phyloP scores from a whole-genome alignment of 495 filamentous ascomycete species.

The Aspergillus nidulans region DNA sequence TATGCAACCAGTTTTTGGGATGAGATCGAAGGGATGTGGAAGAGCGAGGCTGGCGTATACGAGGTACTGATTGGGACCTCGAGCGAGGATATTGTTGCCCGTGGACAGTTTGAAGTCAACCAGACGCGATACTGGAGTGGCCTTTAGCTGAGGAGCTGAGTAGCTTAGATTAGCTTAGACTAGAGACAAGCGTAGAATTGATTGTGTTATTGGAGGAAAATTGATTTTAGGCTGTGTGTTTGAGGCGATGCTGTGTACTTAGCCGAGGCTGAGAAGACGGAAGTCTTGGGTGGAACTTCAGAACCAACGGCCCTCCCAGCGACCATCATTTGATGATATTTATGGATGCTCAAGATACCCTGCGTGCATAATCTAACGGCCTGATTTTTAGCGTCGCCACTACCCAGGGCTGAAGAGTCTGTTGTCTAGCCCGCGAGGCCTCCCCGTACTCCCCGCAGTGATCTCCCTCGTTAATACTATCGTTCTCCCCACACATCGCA shows the following conservation, averaged over 20 bases:
- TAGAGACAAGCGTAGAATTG: not conserved
- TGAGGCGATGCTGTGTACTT: not conserved
- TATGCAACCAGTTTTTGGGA: slow-evolving; percentile 72
- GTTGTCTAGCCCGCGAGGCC: not conserved
- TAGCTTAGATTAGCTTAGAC: not conserved
- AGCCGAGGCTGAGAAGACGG: not conserved
- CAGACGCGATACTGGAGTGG: slow-evolving; percentile 32
- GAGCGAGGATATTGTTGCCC: slow-evolving; percentile 31
- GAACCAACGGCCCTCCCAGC: not conserved
- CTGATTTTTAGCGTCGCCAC: not conserved
- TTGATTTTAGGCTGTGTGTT: not conserved
- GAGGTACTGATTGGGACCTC: slow-evolving; percentile 55
- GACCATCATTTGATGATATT: not conserved
- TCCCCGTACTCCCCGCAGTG: slow-evolving; percentile 3
- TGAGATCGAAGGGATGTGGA: slow-evolving; percentile 58
- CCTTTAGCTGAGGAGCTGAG: slow-evolving; percentile 13
- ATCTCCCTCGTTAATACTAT: not conserved
- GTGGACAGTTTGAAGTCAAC: slow-evolving; percentile 37
- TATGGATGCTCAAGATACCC: not conserved
- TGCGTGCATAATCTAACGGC: not conserved
- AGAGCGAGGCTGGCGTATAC: slow-evolving; percentile 67
- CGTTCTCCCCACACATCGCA: not conserved
- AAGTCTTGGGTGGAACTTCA: not conserved
- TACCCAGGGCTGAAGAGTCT: not conserved
- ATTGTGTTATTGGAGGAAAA: slow-evolving; percentile 16